Base-by-base conservation (phyloP, 192 early-diverging fungal species). In the Umbelopsis sp. region DNA sequence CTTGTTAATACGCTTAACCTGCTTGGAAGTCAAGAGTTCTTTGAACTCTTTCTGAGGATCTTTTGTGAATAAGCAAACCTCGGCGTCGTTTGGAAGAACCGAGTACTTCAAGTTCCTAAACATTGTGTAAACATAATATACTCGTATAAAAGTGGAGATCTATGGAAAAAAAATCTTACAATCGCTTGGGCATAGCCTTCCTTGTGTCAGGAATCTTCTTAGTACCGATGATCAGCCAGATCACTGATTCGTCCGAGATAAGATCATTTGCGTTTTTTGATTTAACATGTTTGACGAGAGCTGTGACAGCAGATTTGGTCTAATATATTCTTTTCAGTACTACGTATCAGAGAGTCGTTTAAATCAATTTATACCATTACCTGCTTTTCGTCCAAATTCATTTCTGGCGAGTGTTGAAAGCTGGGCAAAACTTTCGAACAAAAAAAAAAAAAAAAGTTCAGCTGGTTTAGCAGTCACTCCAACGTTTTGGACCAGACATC, bases 1-100 rank as follows among this genome's bases (percentile, higher is more conserved):
- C 79, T 91, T 93, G 71, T 80, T 80, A 26, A 97, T 50, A 59
- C 84, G 47, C 71, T 81, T 87, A 65, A 95, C 80, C 20, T 85
- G 79, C 62, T 92, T 87, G 29, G 79, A 71, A 52, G 78, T 80
- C 12, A 98, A 72, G 71, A 90, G 77, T 24, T 91, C 88, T 70
- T 96, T 92, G 79, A 84, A 90, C n/a, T 89, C 85, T 69, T 85
- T 81, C 76, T 94, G 89, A 24, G 93, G 90, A 69, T 93, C 93
- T 82, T 95, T 97, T 38, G 91, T 92, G 71, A 98, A 89, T 67
- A 98, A 77, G 78, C 96, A 98, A 20, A 97, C 87, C 59, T 92
- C 87, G 25, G 87, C 86, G 66, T 83, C 81, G n/a, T 87, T 75
- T 43, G 75, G 77, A 54, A 87, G 84, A 45, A 95, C 69, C 16